Percentiles rank a stretch among this genome's conserved stretches.
phyloP scores from a whole-genome alignment of 176 grass and related monocot species.

The Oryza officinalis region DNA sequence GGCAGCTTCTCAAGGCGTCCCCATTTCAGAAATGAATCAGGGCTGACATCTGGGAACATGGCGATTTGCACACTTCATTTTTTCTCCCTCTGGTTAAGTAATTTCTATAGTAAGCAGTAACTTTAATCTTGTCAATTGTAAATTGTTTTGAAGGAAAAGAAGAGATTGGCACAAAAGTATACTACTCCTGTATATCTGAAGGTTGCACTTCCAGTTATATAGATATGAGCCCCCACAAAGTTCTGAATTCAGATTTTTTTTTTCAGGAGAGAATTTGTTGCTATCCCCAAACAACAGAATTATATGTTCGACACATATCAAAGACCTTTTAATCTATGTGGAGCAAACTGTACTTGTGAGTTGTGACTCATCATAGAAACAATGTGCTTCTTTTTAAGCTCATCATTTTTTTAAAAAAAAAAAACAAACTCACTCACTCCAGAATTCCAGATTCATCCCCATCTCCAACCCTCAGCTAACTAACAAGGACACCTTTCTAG shows the following conservation, averaged over 20 bases:
- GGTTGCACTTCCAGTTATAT: background rate
- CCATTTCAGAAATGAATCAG: constrained; percentile 48
- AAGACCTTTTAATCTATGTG: background rate
- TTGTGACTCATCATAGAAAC: constrained; percentile 11
- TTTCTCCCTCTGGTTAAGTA: background rate
- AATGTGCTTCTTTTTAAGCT: constrained; percentile 22
- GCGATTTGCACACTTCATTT: background rate
- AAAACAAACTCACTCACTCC: constrained; percentile 1
- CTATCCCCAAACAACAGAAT: background rate
- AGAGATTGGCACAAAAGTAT: background rate
- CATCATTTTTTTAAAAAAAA: background rate
- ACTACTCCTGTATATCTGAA: background rate
- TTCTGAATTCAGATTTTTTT: background rate
- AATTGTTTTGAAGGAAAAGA: background rate
- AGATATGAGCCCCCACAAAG: background rate
- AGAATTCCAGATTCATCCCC: constrained; percentile 19
- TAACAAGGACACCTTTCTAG: constrained; percentile 14
- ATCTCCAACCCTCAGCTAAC: constrained; percentile 9
- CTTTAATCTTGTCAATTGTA: background rate
- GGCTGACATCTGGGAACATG: constrained; percentile 33
- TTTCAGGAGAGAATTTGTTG: background rate
- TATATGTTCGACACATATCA: background rate
- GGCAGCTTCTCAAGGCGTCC: constrained; percentile 32
- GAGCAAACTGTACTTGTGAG: background rate
- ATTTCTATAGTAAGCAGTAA: background rate